phyloP scores from a whole-genome alignment of 768 basidiomycete species.

The Postia placenta region DNA sequence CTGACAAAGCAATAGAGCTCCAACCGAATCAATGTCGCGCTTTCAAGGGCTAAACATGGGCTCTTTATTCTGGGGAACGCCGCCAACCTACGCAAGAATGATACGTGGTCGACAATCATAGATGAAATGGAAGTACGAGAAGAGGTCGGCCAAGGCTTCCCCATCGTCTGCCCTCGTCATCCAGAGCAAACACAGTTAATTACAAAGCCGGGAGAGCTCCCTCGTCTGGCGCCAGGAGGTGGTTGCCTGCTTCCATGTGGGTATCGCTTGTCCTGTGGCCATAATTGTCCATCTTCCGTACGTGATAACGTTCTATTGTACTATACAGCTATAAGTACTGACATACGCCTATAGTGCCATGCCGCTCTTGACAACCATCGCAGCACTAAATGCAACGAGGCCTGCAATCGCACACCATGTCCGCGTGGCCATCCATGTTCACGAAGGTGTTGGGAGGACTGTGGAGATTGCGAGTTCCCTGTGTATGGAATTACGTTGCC shows the following conservation, averaged over 20 bases:
- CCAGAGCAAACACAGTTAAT: slow-evolving; percentile 35
- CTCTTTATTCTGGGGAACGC: slow-evolving; percentile 71
- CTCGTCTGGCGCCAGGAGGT: slow-evolving; percentile 52
- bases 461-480: slow-evolving; percentile 47
- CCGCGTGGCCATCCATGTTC: slow-evolving; percentile 51
- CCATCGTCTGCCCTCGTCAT: slow-evolving; percentile 54
- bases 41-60: slow-evolving; percentile 71
- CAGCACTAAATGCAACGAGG: slow-evolving; percentile 38
- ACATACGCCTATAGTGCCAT: no score
- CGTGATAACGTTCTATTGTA: no score
- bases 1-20: neutral
- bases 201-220: slow-evolving; percentile 46
- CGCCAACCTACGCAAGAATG: slow-evolving; percentile 38
- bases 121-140: slow-evolving; percentile 47
- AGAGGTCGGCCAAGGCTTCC: slow-evolving; percentile 45
- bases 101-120: slow-evolving; percentile 55
- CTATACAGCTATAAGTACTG: no score
- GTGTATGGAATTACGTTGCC: slow-evolving; percentile 43
- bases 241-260: slow-evolving; percentile 53
- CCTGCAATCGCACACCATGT: slow-evolving; percentile 46
- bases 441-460: slow-evolving; percentile 42
- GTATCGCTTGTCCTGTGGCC: slow-evolving; percentile 50
- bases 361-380: slow-evolving; percentile 52
- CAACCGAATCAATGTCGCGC: slow-evolving; percentile 40
- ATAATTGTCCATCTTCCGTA: slow-evolving; percentile 59